Evolutionary conservation across 169 alveolate genomes (phyloP), one percentile per base, ranked within the genome.

Genomic region (Cryptosporidium ubiquitum): DNA sequence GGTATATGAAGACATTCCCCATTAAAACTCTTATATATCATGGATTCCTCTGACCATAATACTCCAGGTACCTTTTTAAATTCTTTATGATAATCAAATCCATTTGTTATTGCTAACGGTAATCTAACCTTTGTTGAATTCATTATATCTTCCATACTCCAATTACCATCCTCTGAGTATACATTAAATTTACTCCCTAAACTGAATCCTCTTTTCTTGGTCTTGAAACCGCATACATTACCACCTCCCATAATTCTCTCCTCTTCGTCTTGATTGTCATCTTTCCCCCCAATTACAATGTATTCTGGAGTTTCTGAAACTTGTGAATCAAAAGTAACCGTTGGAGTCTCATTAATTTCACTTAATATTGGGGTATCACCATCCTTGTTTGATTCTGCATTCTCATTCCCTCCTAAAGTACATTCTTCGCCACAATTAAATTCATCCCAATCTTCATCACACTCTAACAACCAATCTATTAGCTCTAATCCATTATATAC

Each of bases 31-130:
- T 26, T 29, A 42, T 33, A 12, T 12, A 58, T 2, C 35, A 40
- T 49, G n/a, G 64, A 58, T 12, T 64, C 89, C 16, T 60, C 68
- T 14, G 68, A 5, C 89, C 89, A 79, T 5, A 64, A 47, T 31
- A 29, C 49, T 20, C 61, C 40, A 9, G 89, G 89, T 10, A 39
- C 40, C 26, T 26, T 26, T 33, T 64, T 60, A 47, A 79, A 79
- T 29, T 79, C 89, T n/a, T 49, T 79, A 10, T 26, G 58, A 31
- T 79, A 79, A 31, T 79, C 89, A 64, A 79, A 79, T 18, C 89
- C 75, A 64, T 79, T 79, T 26, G 89, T 60, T 26, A 79, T 26
- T 35, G 89, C 60, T 39, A 64, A 64, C 4, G 75, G 58, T 16
- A 58, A 18, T n/a, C 47, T 61, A 35, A 37, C 18, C 33, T 42